Evolutionary conservation across 306 rosid genomes (phyloP), one percentile per base, ranked within the genome.

Genomic region (Quercus mongolica): DNA sequence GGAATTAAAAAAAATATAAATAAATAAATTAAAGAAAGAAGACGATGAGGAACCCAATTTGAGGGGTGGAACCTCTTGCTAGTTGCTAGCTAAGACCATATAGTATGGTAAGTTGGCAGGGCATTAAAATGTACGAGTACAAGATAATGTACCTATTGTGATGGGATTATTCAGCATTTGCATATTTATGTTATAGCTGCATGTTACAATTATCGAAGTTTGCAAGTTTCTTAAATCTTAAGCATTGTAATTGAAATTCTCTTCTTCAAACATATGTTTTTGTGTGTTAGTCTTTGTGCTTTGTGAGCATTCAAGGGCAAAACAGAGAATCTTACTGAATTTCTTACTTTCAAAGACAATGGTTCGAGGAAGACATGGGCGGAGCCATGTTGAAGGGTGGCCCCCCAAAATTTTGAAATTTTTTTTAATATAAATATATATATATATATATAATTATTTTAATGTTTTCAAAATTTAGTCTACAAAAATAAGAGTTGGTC

Each of bases 291-390:
- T 31, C 71, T 33, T n/a, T 33, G 54, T 12, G 54, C 15, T 3
- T 35, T 19, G 64, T 67, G 11, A 31, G 71, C n/a, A 25, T 19
- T 33, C 49, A 3, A 0, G 4, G 21, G n/a, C 13, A 17, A 33
- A 10, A 49, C 1, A 46, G 11, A 38, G 46, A 38, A 38, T 38
- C 11, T 38, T 2, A 38, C 10, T 7, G 46, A 38, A 38, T 38
- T 38, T 38, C 46, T 38, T 38, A 38, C 46, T 38, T 38, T 38
- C 46, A 38, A 59, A 84, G 89, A 81, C 52, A 81, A 92, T 86
- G 90, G 94, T 90, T 64, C 90, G 92, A 41, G 94, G 97, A 81
- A 88, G 89, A 86, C n/a, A n/a, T n/a, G n/a, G n/a, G n/a, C n/a
- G n/a, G n/a, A n/a, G n/a, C n/a, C n/a, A n/a, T n/a, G n/a, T n/a